These are phyloP conservation scores for Phytophthora idaei DNA, from an alignment of 352 stramenopile species.

Conservation along the genomic window DNA sequence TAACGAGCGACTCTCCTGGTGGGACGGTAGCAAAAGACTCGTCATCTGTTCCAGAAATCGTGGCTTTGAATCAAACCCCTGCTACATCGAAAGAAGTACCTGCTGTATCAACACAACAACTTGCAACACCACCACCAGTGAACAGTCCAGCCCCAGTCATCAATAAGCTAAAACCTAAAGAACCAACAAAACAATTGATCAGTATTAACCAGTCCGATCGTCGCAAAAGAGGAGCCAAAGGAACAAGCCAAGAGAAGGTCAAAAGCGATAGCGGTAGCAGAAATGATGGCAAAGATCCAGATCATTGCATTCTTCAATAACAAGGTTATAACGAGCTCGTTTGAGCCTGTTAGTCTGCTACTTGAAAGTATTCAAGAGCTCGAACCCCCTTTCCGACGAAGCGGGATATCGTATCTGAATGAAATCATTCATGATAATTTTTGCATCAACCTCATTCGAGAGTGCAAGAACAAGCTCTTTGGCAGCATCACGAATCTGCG, in stretches of 20 bases:
- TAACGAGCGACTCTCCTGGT: background rate
- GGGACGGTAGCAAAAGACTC: background rate
- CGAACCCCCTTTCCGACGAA: background rate
- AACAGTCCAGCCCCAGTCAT: background rate
- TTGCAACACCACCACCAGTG: background rate
- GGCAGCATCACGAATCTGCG: no score
- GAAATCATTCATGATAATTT: no score
- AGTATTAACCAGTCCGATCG: background rate
- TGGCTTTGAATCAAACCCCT: background rate
- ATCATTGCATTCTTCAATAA: slow-evolving; percentile 37
- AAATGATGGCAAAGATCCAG: slow-evolving; percentile 16
- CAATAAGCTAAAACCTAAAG: slow-evolving; percentile 1
- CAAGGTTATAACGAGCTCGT: background rate
- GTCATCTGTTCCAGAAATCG: background rate
- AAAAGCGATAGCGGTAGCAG: slow-evolving; percentile 3
- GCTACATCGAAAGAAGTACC: background rate
- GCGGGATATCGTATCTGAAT: slow-evolving; percentile 6
- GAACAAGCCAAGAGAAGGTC: slow-evolving; percentile 5
- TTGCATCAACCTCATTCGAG: no score
- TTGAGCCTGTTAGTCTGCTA: background rate
- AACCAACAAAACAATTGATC: background rate
- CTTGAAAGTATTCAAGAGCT: background rate
- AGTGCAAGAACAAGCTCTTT: no score
- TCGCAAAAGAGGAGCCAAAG: slow-evolving; percentile 3
- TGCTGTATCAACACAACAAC: background rate